A percentile compares a stretch with the other conserved stretches of the same genome.
phyloP scores from a whole-genome alignment of 768 basidiomycete genomes.

The Goffeauzyma gilvescens region DNA sequence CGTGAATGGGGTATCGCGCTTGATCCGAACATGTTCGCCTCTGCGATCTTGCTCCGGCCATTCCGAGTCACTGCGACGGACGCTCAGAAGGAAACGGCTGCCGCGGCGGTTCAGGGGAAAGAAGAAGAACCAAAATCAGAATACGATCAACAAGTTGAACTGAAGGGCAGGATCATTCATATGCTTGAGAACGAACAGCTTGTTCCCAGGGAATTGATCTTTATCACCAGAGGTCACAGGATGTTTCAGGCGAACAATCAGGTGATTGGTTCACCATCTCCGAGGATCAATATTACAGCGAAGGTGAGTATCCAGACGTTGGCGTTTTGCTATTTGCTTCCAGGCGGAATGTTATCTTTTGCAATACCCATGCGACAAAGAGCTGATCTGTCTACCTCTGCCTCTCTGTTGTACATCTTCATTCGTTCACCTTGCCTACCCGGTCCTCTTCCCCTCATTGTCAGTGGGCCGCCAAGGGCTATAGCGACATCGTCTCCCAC shows the following conservation, averaged over 20 bases:
- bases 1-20: conserved; percentile 31
- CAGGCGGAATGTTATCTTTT: too few species aligned
- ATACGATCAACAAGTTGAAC: conserved; percentile 32
- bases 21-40: conserved; percentile 33
- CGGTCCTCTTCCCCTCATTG: too few species aligned
- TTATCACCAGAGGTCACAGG: conserved; percentile 31
- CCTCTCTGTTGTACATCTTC: conserved; percentile 4
- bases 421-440: background rate
- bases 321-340: too few species aligned
- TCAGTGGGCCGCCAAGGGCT: conserved; percentile 7
- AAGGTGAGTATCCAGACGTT: conserved; percentile 41
- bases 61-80: conserved; percentile 23
- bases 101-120: conserved; percentile 3
- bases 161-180: conserved; percentile 29
- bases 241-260: conserved; percentile 38
- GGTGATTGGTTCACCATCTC: conserved; percentile 60
- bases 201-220: conserved; percentile 31
- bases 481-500: conserved; percentile 4
- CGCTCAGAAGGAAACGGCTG: too few species aligned
- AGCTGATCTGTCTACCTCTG: too few species aligned
- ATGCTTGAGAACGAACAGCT: conserved; percentile 34
- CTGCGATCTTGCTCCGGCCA: conserved; percentile 32
- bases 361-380: too few species aligned
- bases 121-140: conserved; percentile 14
- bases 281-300: conserved; percentile 75